Conservation (phyloP, 148 eudicot genomes). For the Vaccinium myrtillus region DNA sequence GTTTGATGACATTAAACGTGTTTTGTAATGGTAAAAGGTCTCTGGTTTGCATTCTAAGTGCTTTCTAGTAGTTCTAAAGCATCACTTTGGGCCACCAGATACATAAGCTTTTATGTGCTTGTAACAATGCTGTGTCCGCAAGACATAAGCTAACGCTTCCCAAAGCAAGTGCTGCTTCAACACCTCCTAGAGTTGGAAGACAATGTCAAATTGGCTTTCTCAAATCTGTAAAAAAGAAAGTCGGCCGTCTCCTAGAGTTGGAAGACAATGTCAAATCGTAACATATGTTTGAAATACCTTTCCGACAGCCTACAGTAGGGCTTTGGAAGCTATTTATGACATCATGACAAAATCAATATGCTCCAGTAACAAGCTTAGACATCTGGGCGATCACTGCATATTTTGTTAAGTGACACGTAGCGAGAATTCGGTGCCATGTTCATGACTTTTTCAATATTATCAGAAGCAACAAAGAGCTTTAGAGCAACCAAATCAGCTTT, state of each 20-base stretch:
- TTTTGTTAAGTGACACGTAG: not conserved
- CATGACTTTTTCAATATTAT: not conserved
- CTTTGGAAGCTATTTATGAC: not conserved
- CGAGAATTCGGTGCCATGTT: not conserved
- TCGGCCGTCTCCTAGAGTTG: not conserved
- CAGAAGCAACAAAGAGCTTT: not conserved
- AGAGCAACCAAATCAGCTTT: not conserved
- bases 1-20: not conserved
- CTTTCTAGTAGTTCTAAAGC: not conserved
- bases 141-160: not conserved
- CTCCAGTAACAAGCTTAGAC: not conserved
- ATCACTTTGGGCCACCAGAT: constrained; percentile 11
- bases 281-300: not conserved
- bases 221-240: not conserved
- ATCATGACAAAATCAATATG: not conserved
- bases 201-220: not conserved
- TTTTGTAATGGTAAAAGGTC: not conserved
- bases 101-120: not conserved
- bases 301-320: not conserved
- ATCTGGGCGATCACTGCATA: not conserved
- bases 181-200: not conserved
- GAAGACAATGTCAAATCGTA: too few species aligned
- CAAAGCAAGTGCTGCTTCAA: not conserved
- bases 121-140: not conserved
- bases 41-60: not conserved